These are phyloP conservation scores for Leccinellum luteum DNA, from an alignment of 768 basidiomycete genomes.

Conservation along the genomic window DNA sequence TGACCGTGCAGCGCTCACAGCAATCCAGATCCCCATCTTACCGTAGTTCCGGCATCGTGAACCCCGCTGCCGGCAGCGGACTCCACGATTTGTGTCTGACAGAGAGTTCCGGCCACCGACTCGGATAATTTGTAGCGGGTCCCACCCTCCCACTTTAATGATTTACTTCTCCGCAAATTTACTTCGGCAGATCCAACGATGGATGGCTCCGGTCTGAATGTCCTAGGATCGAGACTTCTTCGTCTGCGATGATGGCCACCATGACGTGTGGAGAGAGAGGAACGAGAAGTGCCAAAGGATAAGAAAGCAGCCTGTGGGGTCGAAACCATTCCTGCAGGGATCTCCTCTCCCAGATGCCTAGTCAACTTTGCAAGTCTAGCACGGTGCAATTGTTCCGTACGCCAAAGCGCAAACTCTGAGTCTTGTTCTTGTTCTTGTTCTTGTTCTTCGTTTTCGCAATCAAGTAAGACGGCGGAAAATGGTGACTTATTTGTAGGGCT, in stretches of 20 bases:
- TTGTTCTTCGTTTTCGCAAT: conserved; percentile 1
- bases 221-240: conserved; percentile 16
- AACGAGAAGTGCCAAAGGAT: background rate
- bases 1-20: background rate
- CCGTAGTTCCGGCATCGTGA: background rate
- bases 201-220: background rate
- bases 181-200: background rate
- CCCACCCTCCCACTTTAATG: conserved; percentile 20
- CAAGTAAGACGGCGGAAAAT: conserved; percentile 14
- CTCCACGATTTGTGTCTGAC: background rate
- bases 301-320: background rate
- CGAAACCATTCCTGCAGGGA: conserved; percentile 36
- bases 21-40: background rate
- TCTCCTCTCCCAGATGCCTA: conserved; percentile 37
- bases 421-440: conserved; percentile 11
- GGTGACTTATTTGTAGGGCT: conserved; percentile 12
- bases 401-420: background rate
- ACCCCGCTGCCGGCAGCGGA: background rate
- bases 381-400: conserved; percentile 27
- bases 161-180: conserved; percentile 30
- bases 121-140: background rate
- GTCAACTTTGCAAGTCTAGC: conserved; percentile 37
- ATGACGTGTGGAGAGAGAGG: background rate
- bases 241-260: conserved; percentile 9
- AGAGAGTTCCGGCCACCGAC: background rate